Percentiles rank a stretch among this genome's conserved stretches.
phyloP scores from a whole-genome alignment of 2,329 filamentous ascomycete species.

The Arthroderma uncinatum region DNA sequence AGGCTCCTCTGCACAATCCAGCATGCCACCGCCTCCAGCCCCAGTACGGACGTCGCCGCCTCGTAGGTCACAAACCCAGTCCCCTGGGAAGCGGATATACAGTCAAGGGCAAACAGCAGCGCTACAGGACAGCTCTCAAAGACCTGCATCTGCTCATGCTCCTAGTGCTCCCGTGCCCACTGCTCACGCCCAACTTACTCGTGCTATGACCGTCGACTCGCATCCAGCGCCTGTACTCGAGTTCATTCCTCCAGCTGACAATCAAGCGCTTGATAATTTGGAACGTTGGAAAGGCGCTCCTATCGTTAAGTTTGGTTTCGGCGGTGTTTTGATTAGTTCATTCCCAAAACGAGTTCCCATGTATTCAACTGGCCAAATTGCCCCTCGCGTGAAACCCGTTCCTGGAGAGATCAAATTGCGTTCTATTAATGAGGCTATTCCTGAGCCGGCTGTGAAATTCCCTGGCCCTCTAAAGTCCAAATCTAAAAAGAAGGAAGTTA shows the following conservation, averaged over 20 bases:
- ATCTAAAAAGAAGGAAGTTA: constrained; percentile 86
- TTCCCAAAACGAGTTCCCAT: constrained; percentile 84
- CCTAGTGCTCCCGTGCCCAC: constrained; percentile 24
- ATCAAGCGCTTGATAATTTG: constrained; percentile 57
- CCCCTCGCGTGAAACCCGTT: constrained; percentile 68
- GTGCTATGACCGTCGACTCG: constrained; percentile 20
- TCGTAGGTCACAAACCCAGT: constrained; percentile 47
- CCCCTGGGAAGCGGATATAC: constrained; percentile 45
- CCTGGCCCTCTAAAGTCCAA: constrained; percentile 83
- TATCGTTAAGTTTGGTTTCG: constrained; percentile 77
- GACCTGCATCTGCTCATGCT: constrained; percentile 46
- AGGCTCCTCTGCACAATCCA: background rate
- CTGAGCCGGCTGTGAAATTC: constrained; percentile 63
- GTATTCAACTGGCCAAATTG: constrained; percentile 61
- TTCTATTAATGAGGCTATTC: constrained; percentile 61
- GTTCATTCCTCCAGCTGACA: constrained; percentile 47
- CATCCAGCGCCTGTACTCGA: constrained; percentile 42
- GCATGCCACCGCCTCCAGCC: background rate
- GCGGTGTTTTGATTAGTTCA: constrained; percentile 67
- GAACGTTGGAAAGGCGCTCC: constrained; percentile 86
- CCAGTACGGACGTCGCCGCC: constrained; percentile 29
- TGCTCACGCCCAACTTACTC: constrained; percentile 18
- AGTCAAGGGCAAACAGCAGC: constrained; percentile 35
- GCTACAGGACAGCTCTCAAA: constrained; percentile 37
- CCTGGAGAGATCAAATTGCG: constrained; percentile 73